These are phyloP conservation scores for Penicillium macrosclerotiorum DNA, from an alignment of 495 filamentous ascomycete genomes.

Conservation along the genomic window DNA sequence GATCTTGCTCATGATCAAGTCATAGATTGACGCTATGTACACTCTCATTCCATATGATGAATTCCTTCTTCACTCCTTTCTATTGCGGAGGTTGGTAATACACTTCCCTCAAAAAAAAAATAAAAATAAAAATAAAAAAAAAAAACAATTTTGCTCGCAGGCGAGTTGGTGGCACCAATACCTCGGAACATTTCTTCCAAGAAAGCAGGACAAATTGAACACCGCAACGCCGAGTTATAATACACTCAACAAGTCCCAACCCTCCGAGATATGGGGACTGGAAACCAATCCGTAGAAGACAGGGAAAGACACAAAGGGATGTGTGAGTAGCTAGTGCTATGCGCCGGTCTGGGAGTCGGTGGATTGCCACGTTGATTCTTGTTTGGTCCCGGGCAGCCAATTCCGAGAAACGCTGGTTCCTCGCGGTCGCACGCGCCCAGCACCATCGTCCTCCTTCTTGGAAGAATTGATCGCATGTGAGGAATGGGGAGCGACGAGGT, in stretches of 20 bases:
- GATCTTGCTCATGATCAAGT: neutral
- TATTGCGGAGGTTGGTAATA: neutral
- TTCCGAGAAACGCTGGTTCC: conserved; percentile 53
- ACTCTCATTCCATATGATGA: conserved; percentile 5
- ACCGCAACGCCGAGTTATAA: conserved; percentile 14
- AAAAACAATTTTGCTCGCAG: too few species aligned
- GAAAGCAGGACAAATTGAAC: too few species aligned
- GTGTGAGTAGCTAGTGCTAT: neutral
- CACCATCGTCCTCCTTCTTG: conserved; percentile 63
- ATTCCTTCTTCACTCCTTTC: neutral
- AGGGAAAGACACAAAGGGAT: neutral
- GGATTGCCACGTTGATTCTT: conserved; percentile 78
- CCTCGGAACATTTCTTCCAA: too few species aligned
- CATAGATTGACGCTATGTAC: conserved; percentile 16
- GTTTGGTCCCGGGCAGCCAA: conserved; percentile 73
- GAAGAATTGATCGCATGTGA: conserved; percentile 38
- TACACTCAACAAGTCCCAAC: conserved; percentile 8
- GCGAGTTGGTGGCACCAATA: too few species aligned
- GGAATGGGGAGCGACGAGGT: conserved; percentile 23
- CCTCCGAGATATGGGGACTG: neutral
- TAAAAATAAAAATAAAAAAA: neutral
- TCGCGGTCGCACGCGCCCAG: conserved; percentile 48
- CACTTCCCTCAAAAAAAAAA: neutral
- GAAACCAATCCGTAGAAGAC: neutral
- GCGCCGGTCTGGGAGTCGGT: conserved; percentile 39